Percentiles rank a stretch among this genome's conserved stretches.
Conservation (phyloP, 2,329 filamentous ascomycete species). For the Colletotrichum higginsianum region DNA sequence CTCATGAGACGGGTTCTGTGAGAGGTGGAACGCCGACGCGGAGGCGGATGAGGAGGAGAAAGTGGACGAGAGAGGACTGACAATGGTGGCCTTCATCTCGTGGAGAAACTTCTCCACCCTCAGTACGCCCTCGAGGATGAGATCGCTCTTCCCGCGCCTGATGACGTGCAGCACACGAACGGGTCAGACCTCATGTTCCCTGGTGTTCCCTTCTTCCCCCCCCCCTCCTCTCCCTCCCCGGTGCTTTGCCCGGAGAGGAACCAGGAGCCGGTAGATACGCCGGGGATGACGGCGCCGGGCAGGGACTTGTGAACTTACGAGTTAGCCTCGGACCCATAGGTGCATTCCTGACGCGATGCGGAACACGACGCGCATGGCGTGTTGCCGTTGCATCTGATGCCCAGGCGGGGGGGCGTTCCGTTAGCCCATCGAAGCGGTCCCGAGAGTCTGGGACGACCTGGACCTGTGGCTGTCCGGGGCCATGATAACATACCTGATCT, state of each 20-base stretch:
- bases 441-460: constrained; percentile 25
- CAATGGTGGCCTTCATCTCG: constrained; percentile 60
- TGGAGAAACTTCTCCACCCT: constrained; percentile 63
- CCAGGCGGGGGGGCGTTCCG: constrained; percentile 15
- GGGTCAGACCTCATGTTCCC: constrained; percentile 15
- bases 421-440: constrained; percentile 19
- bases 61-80: constrained; percentile 43
- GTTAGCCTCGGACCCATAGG: constrained; percentile 60
- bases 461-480: constrained; percentile 3
- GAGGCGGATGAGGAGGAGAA: background rate
- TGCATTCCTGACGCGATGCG: constrained; percentile 55
- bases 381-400: constrained; percentile 62
- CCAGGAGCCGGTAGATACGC: constrained; percentile 2
- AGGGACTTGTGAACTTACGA: constrained; percentile 53
- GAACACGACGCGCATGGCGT: constrained; percentile 60
- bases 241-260: too few relatives aligned
- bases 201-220: background rate
- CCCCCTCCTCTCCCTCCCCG: background rate
- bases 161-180: constrained; percentile 19
- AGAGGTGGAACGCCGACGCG: constrained; percentile 29
- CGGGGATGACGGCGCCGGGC: constrained; percentile 28
- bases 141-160: constrained; percentile 65
- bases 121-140: constrained; percentile 66
- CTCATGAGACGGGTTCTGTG: constrained; percentile 33
- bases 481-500: constrained; percentile 57